These are phyloP conservation scores for Inga leiocalycina DNA, from an alignment of 306 rosid genomes.

Conservation along the genomic window DNA sequence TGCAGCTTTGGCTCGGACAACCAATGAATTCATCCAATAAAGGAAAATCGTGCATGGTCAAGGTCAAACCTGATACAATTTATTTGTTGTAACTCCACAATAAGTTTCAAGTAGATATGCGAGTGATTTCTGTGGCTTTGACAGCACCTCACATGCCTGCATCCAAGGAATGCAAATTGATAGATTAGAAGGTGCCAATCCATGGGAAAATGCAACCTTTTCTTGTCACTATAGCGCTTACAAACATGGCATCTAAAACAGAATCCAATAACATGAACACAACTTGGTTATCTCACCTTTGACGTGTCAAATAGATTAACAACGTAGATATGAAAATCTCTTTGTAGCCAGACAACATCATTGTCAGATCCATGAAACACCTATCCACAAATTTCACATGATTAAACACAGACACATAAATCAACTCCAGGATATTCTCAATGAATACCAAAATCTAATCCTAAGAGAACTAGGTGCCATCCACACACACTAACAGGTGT, in stretches of 20 bases:
- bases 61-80: constrained; percentile 79
- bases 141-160: constrained; percentile 95
- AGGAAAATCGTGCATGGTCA: constrained; percentile 13
- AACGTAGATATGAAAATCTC: constrained; percentile 89
- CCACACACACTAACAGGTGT: background rate
- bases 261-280: constrained; percentile 9
- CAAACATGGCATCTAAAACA: constrained; percentile 20
- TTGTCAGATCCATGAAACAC: constrained; percentile 97
- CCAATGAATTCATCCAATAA: constrained; percentile 21
- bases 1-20: constrained; percentile 23
- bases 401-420: background rate
- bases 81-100: constrained; percentile 82
- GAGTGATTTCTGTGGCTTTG: constrained; percentile 88
- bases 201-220: constrained; percentile 26
- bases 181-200: constrained; percentile 14
- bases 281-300: constrained; percentile 56
- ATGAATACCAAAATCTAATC: constrained; percentile 8
- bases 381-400: constrained; percentile 50
- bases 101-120: constrained; percentile 91
- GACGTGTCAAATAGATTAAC: constrained; percentile 92
- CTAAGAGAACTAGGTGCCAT: constrained; percentile 1
- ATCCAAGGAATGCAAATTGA: constrained; percentile 26
- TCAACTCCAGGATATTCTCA: constrained; percentile 4
- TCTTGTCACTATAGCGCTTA: constrained; percentile 8
- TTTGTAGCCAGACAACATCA: constrained; percentile 89